Evolutionary conservation across 176 grass and related monocot genomes (phyloP), one percentile per base, ranked within the genome.

Genomic region (Triticum turgidum): DNA sequence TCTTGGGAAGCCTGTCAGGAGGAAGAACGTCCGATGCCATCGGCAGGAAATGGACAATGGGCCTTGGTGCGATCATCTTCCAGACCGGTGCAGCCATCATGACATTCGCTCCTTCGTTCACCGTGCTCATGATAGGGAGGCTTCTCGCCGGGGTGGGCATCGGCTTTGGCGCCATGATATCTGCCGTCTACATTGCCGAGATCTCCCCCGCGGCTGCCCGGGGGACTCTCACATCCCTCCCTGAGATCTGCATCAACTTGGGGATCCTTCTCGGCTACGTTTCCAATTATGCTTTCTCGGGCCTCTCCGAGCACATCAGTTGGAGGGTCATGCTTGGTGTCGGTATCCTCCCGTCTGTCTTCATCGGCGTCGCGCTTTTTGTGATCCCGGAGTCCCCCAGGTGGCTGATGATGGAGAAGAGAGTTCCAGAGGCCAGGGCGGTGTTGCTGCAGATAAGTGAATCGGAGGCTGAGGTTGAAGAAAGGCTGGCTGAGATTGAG

Each of bases 291-390:
- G 95, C 93, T 11, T 95, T 98, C 62, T 95, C 93, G 0, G 87
- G 91, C 80, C 82, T 98, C 35, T 92, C 95, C 11, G 87, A 93
- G 52, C 93, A 95, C 77, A 95, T 95, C 51, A 98, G 85, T 66
- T 98, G 95, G 95, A 98, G 95, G 88, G 91, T 98, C 61, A 95
- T 98, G 95, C 91, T 98, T 59, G 95, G 95, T 32, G 88, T 98
- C 0, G 93, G 95, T 27, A 86, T 98, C 58, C 87, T 98, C 14
- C 95, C 93, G 5, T 98, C 95, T 32, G 80, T 95, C 41, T 98
- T 98, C 81, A 98, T 95, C 18, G 95, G 89, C 20, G 87, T 98
- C 72, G 93, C 93, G 1, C 89, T 95, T 81, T 88, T 98, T 21
- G 85, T 98, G 63, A 95, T 98, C 64, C 95, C 93, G 30, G 93